phyloP scores from a whole-genome alignment of 2,329 filamentous ascomycete species.

The Arthroderma uncinatum region DNA sequence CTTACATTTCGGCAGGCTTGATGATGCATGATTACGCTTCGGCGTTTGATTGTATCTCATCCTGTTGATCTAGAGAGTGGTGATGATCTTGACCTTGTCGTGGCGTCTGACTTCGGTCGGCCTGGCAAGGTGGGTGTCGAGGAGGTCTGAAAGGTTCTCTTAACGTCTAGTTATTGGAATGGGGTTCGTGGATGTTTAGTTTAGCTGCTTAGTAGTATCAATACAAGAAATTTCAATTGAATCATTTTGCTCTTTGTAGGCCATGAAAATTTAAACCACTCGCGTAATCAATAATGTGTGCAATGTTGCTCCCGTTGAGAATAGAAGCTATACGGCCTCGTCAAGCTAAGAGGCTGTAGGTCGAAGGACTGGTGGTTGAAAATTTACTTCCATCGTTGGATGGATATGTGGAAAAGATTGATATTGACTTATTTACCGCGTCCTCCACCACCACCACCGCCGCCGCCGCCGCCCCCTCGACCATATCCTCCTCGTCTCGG shows the following conservation, averaged over 20 bases:
- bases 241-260: background rate
- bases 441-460: slow-evolving; percentile 4
- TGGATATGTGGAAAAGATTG: background rate
- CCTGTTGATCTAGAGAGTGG: slow-evolving; percentile 62
- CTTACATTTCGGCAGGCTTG: slow-evolving; percentile 18
- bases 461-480: no score
- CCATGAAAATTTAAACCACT: background rate
- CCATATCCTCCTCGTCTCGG: background rate
- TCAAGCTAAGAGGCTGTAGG: no score
- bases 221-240: background rate
- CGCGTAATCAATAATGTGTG: no score
- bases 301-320: no score
- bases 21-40: slow-evolving; percentile 17
- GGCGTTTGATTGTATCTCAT: slow-evolving; percentile 27
- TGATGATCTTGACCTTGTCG: slow-evolving; percentile 85
- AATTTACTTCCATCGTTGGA: background rate
- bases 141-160: slow-evolving; percentile 74
- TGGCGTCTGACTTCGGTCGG: slow-evolving; percentile 65
- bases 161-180: slow-evolving; percentile 23
- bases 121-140: slow-evolving; percentile 67
- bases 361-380: background rate
- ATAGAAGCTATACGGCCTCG: no score
- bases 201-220: background rate
- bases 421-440: slow-evolving; percentile 3
- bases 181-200: background rate